Percentiles rank a stretch among this genome's conserved stretches.
These are phyloP conservation scores for Xerocomus amazonicus DNA, from an alignment of 1,284 basidiomycete species.

Conservation along the genomic window DNA sequence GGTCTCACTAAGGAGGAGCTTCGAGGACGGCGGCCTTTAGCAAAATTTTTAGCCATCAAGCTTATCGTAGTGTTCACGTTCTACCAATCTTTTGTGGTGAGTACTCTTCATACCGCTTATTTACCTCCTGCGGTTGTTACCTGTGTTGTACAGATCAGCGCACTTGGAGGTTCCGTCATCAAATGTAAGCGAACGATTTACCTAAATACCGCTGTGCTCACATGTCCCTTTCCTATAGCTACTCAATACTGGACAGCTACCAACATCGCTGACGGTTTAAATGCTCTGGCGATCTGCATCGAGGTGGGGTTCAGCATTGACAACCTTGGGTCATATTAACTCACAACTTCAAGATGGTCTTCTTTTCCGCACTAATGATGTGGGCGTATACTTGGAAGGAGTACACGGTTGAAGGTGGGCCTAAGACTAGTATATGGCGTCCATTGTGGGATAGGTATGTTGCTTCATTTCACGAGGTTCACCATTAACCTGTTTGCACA, in stretches of 20 bases:
- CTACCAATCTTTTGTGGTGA: slow-evolving; percentile 71
- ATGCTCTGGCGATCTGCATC: slow-evolving; percentile 76
- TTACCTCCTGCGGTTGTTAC: neutral
- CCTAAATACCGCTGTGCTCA: neutral
- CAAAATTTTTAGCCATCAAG: slow-evolving; percentile 83
- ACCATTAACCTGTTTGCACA: slow-evolving; percentile 27
- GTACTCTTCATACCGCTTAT: slow-evolving; percentile 23
- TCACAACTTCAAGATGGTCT: slow-evolving; percentile 59
- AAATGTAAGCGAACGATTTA: slow-evolving; percentile 38
- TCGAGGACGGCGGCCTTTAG: slow-evolving; percentile 67
- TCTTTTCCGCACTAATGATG: slow-evolving; percentile 73
- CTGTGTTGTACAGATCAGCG: slow-evolving; percentile 45
- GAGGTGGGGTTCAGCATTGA: slow-evolving; percentile 49
- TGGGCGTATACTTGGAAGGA: slow-evolving; percentile 78
- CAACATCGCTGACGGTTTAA: slow-evolving; percentile 79
- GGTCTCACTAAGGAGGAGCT: slow-evolving; percentile 77
- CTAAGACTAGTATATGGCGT: slow-evolving; percentile 52
- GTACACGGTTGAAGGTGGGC: slow-evolving; percentile 44
- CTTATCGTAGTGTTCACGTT: slow-evolving; percentile 84
- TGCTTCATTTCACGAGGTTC: neutral
- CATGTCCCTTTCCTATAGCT: slow-evolving; percentile 33
- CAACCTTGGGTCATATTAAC: slow-evolving; percentile 1
- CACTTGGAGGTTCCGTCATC: slow-evolving; percentile 60
- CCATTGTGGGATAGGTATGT: slow-evolving; percentile 71
- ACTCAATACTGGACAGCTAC: slow-evolving; percentile 77